Conservation (phyloP, 192 early-diverging fungal species). For the Entomortierella parvispora region DNA sequence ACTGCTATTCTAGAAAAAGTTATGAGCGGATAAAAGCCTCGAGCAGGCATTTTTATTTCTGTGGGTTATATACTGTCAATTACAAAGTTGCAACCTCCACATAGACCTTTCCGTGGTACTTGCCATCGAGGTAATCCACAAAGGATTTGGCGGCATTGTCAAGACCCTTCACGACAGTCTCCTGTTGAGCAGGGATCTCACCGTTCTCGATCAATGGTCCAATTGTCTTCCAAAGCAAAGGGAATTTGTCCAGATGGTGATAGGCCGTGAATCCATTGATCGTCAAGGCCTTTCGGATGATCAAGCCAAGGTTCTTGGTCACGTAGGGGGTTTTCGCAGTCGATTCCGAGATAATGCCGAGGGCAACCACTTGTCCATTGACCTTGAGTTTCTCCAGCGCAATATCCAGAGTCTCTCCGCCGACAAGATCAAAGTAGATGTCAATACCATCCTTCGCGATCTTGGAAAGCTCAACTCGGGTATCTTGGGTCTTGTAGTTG, state of each 20-base stretch:
- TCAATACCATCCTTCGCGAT: slow-evolving; percentile 63
- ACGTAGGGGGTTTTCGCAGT: not conserved
- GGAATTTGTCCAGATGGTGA: slow-evolving; percentile 9
- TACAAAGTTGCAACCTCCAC: slow-evolving; percentile 14
- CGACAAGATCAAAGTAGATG: slow-evolving; percentile 89
- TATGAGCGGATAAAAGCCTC: too few relatives aligned
- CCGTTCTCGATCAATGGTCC: slow-evolving; percentile 27
- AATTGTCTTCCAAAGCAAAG: slow-evolving; percentile 21
- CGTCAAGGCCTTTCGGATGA: slow-evolving; percentile 13
- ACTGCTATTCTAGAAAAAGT: too few relatives aligned
- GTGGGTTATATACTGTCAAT: too few relatives aligned
- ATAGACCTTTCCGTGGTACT: slow-evolving; percentile 23
- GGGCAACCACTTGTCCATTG: slow-evolving; percentile 13
- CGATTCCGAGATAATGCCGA: slow-evolving; percentile 5
- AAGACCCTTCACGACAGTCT: not conserved
- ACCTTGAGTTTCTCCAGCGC: slow-evolving; percentile 32
- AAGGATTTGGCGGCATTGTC: slow-evolving; percentile 6
- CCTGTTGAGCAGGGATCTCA: slow-evolving; percentile 14
- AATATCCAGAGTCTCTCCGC: slow-evolving; percentile 45
- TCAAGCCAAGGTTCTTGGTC: slow-evolving; percentile 7
- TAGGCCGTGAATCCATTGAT: slow-evolving; percentile 12
- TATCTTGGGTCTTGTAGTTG: slow-evolving; percentile 83
- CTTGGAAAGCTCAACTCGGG: not conserved
- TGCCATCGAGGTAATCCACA: slow-evolving; percentile 15
- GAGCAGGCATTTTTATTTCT: not conserved